phyloP scores from a whole-genome alignment of 352 stramenopile species.

The Thalassiosira gravida region DNA sequence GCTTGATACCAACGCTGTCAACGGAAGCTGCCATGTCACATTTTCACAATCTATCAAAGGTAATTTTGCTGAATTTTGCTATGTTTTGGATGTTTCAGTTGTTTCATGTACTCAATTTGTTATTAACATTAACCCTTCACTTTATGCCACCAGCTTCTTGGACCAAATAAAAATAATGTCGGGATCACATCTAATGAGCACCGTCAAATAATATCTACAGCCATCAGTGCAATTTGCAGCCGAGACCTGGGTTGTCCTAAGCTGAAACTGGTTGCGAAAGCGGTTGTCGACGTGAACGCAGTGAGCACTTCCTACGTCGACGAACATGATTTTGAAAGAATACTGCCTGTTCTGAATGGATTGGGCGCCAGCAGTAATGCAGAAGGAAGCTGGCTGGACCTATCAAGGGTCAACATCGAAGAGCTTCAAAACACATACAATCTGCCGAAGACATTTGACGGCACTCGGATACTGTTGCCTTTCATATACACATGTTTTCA shows the following conservation, averaged over 20 bases:
- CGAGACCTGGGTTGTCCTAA: constrained; percentile 16
- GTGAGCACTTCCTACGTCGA: constrained; percentile 76
- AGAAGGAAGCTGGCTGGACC: constrained; percentile 50
- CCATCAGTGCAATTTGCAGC: constrained; percentile 53
- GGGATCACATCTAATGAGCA: constrained; percentile 68
- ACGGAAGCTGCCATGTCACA: constrained; percentile 52
- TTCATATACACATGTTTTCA: constrained; percentile 81
- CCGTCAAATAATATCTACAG: constrained; percentile 52
- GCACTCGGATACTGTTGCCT: constrained; percentile 60
- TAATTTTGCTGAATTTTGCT: constrained; percentile 22
- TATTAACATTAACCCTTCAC: constrained; percentile 1
- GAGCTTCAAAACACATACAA: constrained; percentile 3
- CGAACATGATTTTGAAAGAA: constrained; percentile 82
- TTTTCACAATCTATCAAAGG: constrained; percentile 71
- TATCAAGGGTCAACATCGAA: constrained; percentile 23
- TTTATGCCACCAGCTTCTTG: constrained; percentile 63
- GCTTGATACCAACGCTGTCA: constrained; percentile 66
- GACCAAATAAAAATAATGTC: constrained; percentile 67
- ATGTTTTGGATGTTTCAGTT: too few relatives aligned
- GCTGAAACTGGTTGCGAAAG: constrained; percentile 46
- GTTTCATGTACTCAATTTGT: constrained; percentile 4
- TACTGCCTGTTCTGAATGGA: constrained; percentile 79
- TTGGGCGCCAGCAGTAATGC: constrained; percentile 46
- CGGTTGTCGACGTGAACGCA: constrained; percentile 67
- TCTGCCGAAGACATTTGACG: constrained; percentile 32